These are phyloP conservation scores for Theobroma grandiflorum DNA, from an alignment of 441 rosid genomes.

Conservation along the genomic window DNA sequence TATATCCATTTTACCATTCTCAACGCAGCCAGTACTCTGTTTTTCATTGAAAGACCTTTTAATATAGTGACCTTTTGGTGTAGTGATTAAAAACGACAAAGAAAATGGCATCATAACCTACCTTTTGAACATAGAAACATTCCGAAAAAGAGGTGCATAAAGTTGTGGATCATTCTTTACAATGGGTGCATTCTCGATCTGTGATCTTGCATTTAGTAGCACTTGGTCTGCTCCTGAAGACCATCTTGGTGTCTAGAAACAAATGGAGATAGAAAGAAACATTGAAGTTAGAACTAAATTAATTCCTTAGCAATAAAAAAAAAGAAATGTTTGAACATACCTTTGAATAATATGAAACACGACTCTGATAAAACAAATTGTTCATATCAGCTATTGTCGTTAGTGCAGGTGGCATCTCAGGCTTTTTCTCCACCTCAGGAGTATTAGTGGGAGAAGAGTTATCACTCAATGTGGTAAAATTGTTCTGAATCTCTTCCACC, in stretches of 20 bases:
- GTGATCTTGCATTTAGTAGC: conserved; percentile 59
- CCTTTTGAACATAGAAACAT: conserved; percentile 82
- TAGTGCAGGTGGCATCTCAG: conserved; percentile 47
- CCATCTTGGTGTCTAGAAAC: conserved; percentile 64
- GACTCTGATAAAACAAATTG: conserved; percentile 56
- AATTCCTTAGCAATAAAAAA: background rate
- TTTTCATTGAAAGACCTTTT: background rate
- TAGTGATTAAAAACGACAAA: background rate
- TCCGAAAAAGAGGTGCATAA: conserved; percentile 71
- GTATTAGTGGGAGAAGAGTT: conserved; percentile 25
- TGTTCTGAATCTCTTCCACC: conserved; percentile 34
- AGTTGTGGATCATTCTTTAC: conserved; percentile 53
- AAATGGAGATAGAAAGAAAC: conserved; percentile 21
- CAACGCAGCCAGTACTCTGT: background rate
- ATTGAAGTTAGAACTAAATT: conserved; percentile 19
- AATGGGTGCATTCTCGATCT: conserved; percentile 67
- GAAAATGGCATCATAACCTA: conserved; percentile 21
- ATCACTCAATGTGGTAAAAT: conserved; percentile 22
- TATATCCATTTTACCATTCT: background rate
- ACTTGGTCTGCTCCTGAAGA: conserved; percentile 65
- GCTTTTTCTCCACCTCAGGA: conserved; percentile 39
- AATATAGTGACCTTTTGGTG: too few relatives aligned
- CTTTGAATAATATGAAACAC: conserved; percentile 44
- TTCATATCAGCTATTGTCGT: conserved; percentile 67
- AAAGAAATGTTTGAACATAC: conserved; percentile 40